Conservation (phyloP, 176 grass and related monocot species). For the Carex parvula region DNA sequence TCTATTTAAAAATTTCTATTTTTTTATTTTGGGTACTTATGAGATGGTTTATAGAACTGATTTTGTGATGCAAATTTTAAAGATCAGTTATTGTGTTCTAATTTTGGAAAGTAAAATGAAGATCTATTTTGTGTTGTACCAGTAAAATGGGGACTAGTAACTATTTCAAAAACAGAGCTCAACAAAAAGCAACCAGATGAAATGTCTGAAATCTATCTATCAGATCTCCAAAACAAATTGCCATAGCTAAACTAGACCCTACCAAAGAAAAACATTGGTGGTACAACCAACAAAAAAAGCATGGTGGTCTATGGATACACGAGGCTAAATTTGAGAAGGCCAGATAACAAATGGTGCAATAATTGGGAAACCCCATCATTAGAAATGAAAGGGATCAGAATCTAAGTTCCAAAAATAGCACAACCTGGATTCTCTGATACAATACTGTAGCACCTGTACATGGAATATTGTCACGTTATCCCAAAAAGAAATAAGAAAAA, state of each 20-base stretch:
- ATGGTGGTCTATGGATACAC: not conserved
- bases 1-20: not conserved
- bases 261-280: slow-evolving; percentile 5
- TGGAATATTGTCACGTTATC: not conserved
- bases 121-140: not conserved
- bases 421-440: slow-evolving; percentile 17
- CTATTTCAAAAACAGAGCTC: not conserved
- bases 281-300: not conserved
- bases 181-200: not conserved
- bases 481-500: not conserved
- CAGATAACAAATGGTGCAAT: slow-evolving; percentile 7
- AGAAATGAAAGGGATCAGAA: not conserved
- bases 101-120: not conserved
- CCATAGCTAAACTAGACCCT: not conserved
- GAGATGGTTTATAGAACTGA: not conserved
- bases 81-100: not conserved
- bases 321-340: not conserved
- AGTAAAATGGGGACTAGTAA: not conserved
- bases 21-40: not conserved
- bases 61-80: not conserved
- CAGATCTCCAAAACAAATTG: not conserved
- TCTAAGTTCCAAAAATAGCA: slow-evolving; percentile 9
- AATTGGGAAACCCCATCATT: slow-evolving; percentile 12
- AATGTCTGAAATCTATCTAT: not conserved
- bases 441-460: slow-evolving; percentile 1